phyloP scores from a whole-genome alignment of 164 flowering plant genomes.

The Liriodendron chinense region DNA sequence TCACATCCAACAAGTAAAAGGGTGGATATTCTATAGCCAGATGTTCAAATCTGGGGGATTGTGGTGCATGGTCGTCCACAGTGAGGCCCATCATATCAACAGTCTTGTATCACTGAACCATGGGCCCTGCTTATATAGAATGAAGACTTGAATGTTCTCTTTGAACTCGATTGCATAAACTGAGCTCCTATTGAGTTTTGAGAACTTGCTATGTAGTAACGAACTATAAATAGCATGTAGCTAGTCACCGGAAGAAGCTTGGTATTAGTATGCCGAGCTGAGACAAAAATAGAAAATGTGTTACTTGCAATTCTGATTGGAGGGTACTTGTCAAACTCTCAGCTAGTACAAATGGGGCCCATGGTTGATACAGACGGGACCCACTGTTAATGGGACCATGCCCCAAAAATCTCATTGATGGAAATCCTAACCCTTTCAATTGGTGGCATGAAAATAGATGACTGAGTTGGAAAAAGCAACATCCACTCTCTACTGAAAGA shows the following conservation, averaged over 20 bases:
- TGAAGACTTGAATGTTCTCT: not conserved
- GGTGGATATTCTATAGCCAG: not conserved
- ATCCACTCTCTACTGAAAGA: not conserved
- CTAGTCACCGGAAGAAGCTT: no score
- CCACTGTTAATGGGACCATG: no score
- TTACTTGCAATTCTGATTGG: not conserved
- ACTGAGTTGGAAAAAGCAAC: not conserved
- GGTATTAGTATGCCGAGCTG: no score
- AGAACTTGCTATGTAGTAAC: no score
- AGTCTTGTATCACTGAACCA: not conserved
- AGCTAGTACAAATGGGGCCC: no score
- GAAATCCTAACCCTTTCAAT: not conserved
- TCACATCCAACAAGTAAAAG: not conserved
- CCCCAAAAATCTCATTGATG: no score
- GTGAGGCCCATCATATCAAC: not conserved
- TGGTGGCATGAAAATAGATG: not conserved
- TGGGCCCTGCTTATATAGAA: not conserved
- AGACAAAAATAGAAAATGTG: not conserved
- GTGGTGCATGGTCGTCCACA: not conserved
- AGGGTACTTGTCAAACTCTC: no score
- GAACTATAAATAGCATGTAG: no score
- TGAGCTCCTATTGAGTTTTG: no score
- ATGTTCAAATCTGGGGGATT: not conserved
- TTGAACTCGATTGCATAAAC: no score
- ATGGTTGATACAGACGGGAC: no score